Evolutionary conservation across 1,284 basidiomycete genomes (phyloP).

Genomic region (Marasmius fiardii): DNA sequence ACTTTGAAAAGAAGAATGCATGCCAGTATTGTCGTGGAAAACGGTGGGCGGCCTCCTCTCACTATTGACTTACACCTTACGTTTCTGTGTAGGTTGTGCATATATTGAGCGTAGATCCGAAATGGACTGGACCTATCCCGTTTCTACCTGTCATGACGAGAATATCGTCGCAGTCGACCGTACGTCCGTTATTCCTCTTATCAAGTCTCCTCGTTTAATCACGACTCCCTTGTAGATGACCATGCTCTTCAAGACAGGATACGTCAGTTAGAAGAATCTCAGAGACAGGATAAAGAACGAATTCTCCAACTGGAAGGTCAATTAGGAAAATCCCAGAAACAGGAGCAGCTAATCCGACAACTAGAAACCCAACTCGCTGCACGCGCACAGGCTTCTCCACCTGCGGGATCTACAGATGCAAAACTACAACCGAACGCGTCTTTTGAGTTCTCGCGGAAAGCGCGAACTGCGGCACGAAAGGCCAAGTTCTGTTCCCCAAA

Average conservation of each 20-base stretch:
- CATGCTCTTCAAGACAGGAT: slow-evolving; percentile 18
- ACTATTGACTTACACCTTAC: too few species aligned
- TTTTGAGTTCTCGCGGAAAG: slow-evolving; percentile 61
- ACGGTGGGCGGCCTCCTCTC: not conserved
- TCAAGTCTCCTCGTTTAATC: not conserved
- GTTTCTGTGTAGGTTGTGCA: too few species aligned
- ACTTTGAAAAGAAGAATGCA: not conserved
- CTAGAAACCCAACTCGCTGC: slow-evolving; percentile 37
- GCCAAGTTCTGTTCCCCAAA: slow-evolving; percentile 77
- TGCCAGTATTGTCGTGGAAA: not conserved
- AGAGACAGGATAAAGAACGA: slow-evolving; percentile 19
- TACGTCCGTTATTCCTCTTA: too few species aligned
- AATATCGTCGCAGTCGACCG: too few species aligned
- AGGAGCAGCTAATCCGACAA: too few species aligned
- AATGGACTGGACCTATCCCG: too few species aligned
- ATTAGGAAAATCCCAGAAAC: too few species aligned
- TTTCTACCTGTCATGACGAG: too few species aligned
- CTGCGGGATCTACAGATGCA: slow-evolving; percentile 27
- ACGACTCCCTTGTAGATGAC: slow-evolving; percentile 8
- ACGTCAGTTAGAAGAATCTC: slow-evolving; percentile 8
- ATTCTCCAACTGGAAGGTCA: too few species aligned
- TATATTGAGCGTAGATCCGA: too few species aligned
- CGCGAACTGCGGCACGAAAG: slow-evolving; percentile 65
- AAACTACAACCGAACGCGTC: slow-evolving; percentile 41
- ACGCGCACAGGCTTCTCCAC: slow-evolving; percentile 21